Evolutionary conservation across 2,329 filamentous ascomycete species (phyloP).

Genomic region (Daldinia eschscholtzii): DNA sequence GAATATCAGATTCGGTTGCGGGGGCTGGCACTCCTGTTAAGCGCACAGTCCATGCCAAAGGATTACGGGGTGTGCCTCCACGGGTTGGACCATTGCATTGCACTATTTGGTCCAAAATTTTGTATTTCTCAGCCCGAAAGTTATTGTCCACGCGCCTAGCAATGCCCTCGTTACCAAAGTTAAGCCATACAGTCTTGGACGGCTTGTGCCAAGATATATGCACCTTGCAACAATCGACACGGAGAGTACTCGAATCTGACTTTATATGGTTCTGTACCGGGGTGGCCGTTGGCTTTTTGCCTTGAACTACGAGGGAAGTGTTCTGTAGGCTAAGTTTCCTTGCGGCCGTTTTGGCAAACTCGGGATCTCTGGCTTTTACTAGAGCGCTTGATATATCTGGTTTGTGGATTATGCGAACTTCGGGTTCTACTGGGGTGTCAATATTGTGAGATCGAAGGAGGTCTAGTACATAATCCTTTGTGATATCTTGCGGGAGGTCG

Average conservation of each 20-base stretch:
- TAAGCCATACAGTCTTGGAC: constrained; percentile 48
- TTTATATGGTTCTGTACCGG: constrained; percentile 40
- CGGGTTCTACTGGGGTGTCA: constrained; percentile 3
- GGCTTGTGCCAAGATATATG: constrained; percentile 56
- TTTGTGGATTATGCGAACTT: constrained; percentile 35
- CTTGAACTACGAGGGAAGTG: not conserved
- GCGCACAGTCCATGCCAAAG: constrained; percentile 44
- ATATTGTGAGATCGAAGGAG: constrained; percentile 44
- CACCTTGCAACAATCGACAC: constrained; percentile 54
- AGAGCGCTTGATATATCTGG: constrained; percentile 39
- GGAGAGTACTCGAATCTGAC: constrained; percentile 46
- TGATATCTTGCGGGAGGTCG: constrained; percentile 46
- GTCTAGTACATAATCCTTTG: constrained; percentile 32
- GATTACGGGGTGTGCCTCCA: constrained; percentile 9
- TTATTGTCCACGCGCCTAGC: constrained; percentile 43
- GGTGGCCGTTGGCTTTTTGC: constrained; percentile 24
- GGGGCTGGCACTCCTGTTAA: constrained; percentile 45
- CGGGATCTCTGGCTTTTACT: constrained; percentile 47
- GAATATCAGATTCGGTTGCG: constrained; percentile 39
- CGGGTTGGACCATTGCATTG: constrained; percentile 20
- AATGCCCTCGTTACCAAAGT: constrained; percentile 43
- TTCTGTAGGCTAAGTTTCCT: constrained; percentile 26
- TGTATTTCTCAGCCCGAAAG: constrained; percentile 46
- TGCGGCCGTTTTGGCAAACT: constrained; percentile 45
- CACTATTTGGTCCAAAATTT: constrained; percentile 41